These are phyloP conservation scores for sunflower (Helianthus annuus) DNA, from an alignment of 129 eudicot genomes.

Conservation along the genomic window HanXRQr2.0-SUNRISE NC_035439.2:143590453-143590952, in stretches of 20 bases:
- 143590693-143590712: slow-evolving; percentile 65
- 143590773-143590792: slow-evolving; percentile 57
- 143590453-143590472: slow-evolving; percentile 41
- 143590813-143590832: slow-evolving; percentile 46
- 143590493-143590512: slow-evolving; percentile 56
- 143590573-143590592: slow-evolving; percentile 33
- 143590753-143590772: slow-evolving; percentile 88
- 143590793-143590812: slow-evolving; percentile 47
- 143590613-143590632: slow-evolving; percentile 69
- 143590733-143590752: slow-evolving; percentile 93
- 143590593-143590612: slow-evolving; percentile 24
- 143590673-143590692: slow-evolving; percentile 58
- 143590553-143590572: slow-evolving; percentile 25
- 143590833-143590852: slow-evolving; percentile 36
- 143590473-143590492: slow-evolving; percentile 39
- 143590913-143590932: slow-evolving; percentile 71
- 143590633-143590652: slow-evolving; percentile 39
- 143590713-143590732: slow-evolving; percentile 70
- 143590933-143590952: slow-evolving; percentile 85
- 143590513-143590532: slow-evolving; percentile 52
- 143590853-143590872: slow-evolving; percentile 28
- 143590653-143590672: slow-evolving; percentile 55
- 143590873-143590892: slow-evolving; percentile 35
- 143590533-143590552: slow-evolving; percentile 79
- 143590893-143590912: slow-evolving; percentile 67